Percentiles rank a stretch among this genome's conserved stretches.
Evolutionary conservation across 257 asterid genomes (phyloP).

Genomic region (Solanum acaule): DNA sequence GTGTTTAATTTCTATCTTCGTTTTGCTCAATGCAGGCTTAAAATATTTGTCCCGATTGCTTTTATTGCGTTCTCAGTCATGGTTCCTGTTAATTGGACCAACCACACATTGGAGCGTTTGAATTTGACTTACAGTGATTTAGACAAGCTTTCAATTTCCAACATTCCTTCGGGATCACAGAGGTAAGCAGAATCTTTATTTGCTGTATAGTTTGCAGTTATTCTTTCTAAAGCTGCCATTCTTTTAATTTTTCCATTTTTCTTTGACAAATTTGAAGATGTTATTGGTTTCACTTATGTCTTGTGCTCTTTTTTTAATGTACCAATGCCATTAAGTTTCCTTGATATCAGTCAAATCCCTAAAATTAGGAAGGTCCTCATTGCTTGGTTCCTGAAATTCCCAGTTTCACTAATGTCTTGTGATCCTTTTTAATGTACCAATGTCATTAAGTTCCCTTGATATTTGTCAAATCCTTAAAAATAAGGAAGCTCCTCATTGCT

Average conservation of each 20-base stretch:
- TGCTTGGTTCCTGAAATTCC: background rate
- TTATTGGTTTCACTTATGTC: background rate
- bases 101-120: conserved; percentile 48
- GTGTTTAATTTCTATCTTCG: background rate
- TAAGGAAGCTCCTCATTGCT: background rate
- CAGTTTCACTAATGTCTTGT: background rate
- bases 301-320: background rate
- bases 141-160: conserved; percentile 91
- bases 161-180: conserved; percentile 61
- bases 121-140: conserved; percentile 44
- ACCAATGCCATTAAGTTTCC: background rate
- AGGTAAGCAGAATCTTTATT: conserved; percentile 37
- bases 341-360: background rate
- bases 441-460: background rate
- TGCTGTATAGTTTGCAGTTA: background rate
- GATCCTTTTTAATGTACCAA: background rate
- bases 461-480: background rate
- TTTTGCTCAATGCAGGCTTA: conserved; percentile 43
- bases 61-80: conserved; percentile 68
- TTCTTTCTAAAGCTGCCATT: background rate
- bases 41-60: conserved; percentile 81
- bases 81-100: conserved; percentile 96
- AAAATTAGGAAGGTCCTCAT: background rate
- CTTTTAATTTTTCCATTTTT: background rate
- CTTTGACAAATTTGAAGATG: background rate